A percentile compares a stretch with the other conserved stretches of the same genome.
Evolutionary conservation across 345 rosid genomes (phyloP).

Genomic region (Erodium maritimum): DNA sequence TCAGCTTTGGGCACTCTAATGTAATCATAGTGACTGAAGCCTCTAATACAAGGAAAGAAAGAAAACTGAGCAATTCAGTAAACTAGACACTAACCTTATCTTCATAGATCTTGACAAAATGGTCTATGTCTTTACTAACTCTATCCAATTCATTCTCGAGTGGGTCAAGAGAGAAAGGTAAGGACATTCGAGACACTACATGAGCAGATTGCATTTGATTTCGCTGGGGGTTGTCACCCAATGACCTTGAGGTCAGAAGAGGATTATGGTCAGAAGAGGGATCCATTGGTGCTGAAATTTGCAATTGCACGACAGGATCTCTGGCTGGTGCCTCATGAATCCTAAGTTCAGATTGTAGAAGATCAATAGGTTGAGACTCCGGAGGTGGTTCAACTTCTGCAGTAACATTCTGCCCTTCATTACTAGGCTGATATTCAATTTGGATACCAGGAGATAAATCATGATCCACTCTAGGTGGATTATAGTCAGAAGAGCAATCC

Average conservation of each 20-base stretch:
- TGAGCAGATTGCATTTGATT: slow-evolving; percentile 16
- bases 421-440: no score
- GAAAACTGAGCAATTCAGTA: background rate
- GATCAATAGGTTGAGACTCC: no score
- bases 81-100: slow-evolving; percentile 27
- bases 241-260: background rate
- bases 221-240: background rate
- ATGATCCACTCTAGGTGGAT: no score
- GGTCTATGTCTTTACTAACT: slow-evolving; percentile 24
- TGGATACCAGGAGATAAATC: no score
- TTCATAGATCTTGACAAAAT: slow-evolving; percentile 17
- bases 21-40: background rate
- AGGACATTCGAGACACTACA: slow-evolving; percentile 15
- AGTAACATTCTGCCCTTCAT: no score
- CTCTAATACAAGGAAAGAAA: background rate
- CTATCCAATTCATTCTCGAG: slow-evolving; percentile 52
- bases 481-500: no score
- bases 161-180: slow-evolving; percentile 25
- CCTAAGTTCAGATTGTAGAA: background rate
- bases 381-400: no score
- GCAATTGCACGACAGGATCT: background rate
- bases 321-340: background rate
- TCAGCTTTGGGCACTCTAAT: no score
- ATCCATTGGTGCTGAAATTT: background rate
- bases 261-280: background rate